Evolutionary conservation across 1,284 basidiomycete species (phyloP).

Genomic region (Pseudozyma flocculosa): DNA sequence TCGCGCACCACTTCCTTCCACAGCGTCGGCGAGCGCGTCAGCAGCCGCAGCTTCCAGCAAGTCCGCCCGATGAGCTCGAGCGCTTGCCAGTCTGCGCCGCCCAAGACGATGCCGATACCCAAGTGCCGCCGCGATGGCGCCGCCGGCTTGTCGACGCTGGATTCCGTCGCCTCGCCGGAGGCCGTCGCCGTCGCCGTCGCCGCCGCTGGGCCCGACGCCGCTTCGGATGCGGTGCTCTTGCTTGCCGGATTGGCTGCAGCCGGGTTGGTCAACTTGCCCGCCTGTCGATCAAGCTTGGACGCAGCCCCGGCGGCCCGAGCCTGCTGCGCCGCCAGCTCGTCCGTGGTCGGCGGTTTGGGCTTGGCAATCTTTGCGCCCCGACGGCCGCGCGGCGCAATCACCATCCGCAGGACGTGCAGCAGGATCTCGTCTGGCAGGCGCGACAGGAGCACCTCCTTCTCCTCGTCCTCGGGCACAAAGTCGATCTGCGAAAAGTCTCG

Average conservation of each 20-base stretch:
- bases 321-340: slow-evolving; percentile 20
- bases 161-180: not conserved
- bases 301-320: no score
- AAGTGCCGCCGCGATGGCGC: slow-evolving; percentile 7
- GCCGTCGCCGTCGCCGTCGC: not conserved
- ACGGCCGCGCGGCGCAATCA: slow-evolving; percentile 34
- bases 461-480: slow-evolving; percentile 41
- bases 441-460: slow-evolving; percentile 24
- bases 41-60: slow-evolving; percentile 51
- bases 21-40: slow-evolving; percentile 38
- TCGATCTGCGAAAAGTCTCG: slow-evolving; percentile 20
- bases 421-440: slow-evolving; percentile 51
- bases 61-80: slow-evolving; percentile 46
- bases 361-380: slow-evolving; percentile 40
- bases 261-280: no score
- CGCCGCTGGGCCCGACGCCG: no score
- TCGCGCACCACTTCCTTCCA: slow-evolving; percentile 47
- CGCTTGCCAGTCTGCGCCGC: slow-evolving; percentile 48
- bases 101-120: slow-evolving; percentile 42
- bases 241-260: no score
- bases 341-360: slow-evolving; percentile 21
- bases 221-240: no score
- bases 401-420: slow-evolving; percentile 33
- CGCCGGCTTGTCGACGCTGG: slow-evolving; percentile 1
- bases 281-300: no score